Conservation (phyloP, 176 grass and related monocot genomes). For the Ensete ventricosum region DNA sequence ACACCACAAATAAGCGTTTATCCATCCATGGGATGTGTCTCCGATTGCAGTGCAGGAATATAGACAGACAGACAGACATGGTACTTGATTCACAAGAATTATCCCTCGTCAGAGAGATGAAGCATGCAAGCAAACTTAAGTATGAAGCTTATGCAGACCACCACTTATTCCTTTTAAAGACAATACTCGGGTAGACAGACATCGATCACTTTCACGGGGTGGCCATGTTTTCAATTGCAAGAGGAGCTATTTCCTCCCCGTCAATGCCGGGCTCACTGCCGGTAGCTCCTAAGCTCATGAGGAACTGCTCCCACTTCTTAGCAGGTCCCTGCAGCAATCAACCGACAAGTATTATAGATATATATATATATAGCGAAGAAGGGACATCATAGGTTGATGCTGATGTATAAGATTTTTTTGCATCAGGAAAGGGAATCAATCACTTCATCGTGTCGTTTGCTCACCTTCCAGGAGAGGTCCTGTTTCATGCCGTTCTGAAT, state of each 20-base stretch:
- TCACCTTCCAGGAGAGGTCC: conserved; percentile 74
- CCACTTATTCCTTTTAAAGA: no score
- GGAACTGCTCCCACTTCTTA: conserved; percentile 65
- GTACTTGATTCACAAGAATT: no score
- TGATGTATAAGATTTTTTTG: neutral
- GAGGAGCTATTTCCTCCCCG: conserved; percentile 51
- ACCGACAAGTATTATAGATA: no score
- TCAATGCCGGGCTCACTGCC: conserved; percentile 41
- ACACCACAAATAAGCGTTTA: no score
- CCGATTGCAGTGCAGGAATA: no score
- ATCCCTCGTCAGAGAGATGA: no score
- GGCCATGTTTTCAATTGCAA: conserved; percentile 52
- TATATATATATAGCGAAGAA: no score
- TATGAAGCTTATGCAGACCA: no score
- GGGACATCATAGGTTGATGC: neutral
- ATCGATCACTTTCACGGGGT: conserved; percentile 28
- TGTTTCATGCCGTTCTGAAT: conserved; percentile 56
- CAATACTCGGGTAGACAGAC: no score
- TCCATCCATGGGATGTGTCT: no score
- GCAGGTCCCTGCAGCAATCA: conserved; percentile 42
- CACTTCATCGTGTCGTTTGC: neutral
- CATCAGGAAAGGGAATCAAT: neutral
- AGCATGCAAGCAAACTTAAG: no score
- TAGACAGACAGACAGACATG: no score
- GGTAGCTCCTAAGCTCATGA: conserved; percentile 40